phyloP scores from a whole-genome alignment of 1,139 yeast species.

The Hyphopichia khmerensis region DNA sequence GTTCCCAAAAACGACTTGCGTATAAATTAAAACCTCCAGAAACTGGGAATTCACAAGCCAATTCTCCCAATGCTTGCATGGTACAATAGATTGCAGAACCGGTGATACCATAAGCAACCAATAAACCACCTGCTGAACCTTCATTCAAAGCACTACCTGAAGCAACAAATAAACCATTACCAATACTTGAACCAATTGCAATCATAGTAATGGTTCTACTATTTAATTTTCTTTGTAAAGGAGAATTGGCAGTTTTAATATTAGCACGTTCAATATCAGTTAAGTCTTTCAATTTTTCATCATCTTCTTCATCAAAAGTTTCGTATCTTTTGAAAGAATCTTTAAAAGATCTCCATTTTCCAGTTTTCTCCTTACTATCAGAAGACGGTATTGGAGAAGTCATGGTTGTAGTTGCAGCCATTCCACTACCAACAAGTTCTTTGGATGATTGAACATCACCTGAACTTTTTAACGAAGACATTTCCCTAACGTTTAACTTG shows the following conservation, averaged over 20 bases:
- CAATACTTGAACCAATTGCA: constrained; percentile 43
- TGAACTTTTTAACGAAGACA: not conserved
- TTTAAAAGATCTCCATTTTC: constrained; percentile 38
- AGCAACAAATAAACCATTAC: constrained; percentile 42
- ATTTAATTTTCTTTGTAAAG: constrained; percentile 29
- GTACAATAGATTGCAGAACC: constrained; percentile 30
- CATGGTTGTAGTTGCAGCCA: not conserved
- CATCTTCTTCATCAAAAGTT: constrained; percentile 32
- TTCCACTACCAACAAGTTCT: not conserved
- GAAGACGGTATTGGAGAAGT: constrained; percentile 1
- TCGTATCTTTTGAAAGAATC: constrained; percentile 34
- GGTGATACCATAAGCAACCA: constrained; percentile 30
- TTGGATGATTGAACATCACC: not conserved
- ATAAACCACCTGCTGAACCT: constrained; percentile 38
- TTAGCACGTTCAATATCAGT: constrained; percentile 33
- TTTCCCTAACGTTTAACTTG: not conserved
- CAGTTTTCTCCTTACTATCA: constrained; percentile 5
- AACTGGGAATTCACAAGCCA: constrained; percentile 33
- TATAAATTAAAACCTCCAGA: constrained; percentile 33
- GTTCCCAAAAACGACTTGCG: constrained; percentile 33
- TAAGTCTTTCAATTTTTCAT: constrained; percentile 25
- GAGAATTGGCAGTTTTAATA: constrained; percentile 30
- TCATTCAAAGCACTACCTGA: constrained; percentile 30
- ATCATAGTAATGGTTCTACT: constrained; percentile 43
- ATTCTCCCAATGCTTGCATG: constrained; percentile 36